Percentiles rank a stretch among this genome's conserved stretches.
phyloP scores from a whole-genome alignment of 345 rosid genomes.

The Acer negundo region DNA sequence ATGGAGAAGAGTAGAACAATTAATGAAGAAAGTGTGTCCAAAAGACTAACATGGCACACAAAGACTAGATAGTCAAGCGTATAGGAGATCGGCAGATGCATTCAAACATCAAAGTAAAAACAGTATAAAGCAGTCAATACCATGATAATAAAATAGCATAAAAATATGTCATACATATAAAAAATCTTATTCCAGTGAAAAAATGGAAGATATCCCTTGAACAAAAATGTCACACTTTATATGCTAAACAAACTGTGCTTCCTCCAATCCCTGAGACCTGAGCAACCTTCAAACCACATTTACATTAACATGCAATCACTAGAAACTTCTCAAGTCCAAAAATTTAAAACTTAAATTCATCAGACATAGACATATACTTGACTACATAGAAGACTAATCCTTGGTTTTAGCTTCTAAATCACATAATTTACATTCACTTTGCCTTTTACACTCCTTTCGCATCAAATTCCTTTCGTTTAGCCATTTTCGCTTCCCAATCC shows the following conservation, averaged over 20 bases:
- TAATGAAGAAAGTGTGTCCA: not conserved
- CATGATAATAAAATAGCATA: not conserved
- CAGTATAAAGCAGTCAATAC: not conserved
- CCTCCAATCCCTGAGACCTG: not conserved
- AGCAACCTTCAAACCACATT: not conserved
- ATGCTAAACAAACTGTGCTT: not conserved
- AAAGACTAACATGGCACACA: not conserved
- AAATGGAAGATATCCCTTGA: not conserved
- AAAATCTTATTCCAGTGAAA: not conserved
- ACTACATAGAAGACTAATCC: not conserved
- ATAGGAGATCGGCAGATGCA: not conserved
- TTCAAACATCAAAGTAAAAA: not conserved
- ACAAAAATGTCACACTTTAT: not conserved
- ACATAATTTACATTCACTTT: not conserved
- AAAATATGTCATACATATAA: not conserved
- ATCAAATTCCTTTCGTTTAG: not conserved
- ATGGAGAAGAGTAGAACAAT: not conserved
- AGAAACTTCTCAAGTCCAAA: not conserved
- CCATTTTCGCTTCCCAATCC: not conserved
- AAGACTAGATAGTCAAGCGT: not conserved
- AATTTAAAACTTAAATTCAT: not conserved
- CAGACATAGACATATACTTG: not conserved
- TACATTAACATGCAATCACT: not conserved
- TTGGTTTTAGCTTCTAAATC: not conserved
- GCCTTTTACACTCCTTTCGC: not conserved